Evolutionary conservation across 805 yeast species (phyloP), one percentile per base, ranked within the genome.

Genomic region (Zygosaccharomyces siamensis): DNA sequence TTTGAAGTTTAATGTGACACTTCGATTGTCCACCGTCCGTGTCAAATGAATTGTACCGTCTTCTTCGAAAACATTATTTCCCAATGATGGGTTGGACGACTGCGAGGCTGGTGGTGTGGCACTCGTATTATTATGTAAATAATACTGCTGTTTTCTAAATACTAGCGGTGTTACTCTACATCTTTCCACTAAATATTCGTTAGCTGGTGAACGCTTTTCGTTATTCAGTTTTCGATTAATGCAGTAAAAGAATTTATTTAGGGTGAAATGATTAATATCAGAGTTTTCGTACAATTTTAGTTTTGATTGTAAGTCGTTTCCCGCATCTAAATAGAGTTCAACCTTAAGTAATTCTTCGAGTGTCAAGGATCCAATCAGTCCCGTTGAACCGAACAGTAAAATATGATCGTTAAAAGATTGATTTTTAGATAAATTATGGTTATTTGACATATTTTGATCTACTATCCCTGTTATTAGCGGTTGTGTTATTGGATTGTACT

Each of bases 331-430:
- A 39, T 53, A 51, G 18, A 54, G 52, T n/a, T 56, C 46, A 2
- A 50, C 45, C 21, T 52, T 46, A 18, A 49, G 35, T 36, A 61
- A 37, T 4, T 51, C 45, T 14, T 52, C 46, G 14, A 60, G 39
- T 27, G 55, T 46, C 7, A 45, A 31, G 8, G 51, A 42, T 1
- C 64, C 66, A 7, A 54, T 46, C 31, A 59, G 46, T 10, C 66
- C 63, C 5, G 62, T 58, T 2, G 60, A 52, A 2, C 66, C 66
- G 31, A 61, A 49, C 23, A 58, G 40, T 12, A 57, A 46, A 5
- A 51, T 24, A 14, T 46, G 50, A 37, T 55, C 56, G n/a, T 42
- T 42, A 43, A 42, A 48, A 12, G 36, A 35, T 18, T 46, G 39
- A 16, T 31, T 16, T n/a, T 41, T 36, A 16, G 37, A 7, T 16